Evolutionary conservation across 495 filamentous ascomycete species (phyloP), one percentile per base, ranked within the genome.

Genomic region (Penicillium fimorum): DNA sequence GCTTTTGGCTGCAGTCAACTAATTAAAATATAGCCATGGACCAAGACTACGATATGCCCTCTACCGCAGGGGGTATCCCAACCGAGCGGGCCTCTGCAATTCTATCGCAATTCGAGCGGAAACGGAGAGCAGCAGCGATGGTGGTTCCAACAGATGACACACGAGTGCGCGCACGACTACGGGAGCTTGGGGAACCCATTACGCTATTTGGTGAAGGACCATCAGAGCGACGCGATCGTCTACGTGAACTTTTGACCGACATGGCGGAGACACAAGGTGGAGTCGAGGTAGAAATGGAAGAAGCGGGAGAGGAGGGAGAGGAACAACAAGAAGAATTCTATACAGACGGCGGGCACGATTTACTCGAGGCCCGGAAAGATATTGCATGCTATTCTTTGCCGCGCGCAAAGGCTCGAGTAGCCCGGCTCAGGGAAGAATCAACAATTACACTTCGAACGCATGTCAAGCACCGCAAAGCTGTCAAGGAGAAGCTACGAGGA

Each of bases 321-420:
- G 88, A 92, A 44, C 86, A 91, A 61, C 90, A 96, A 60, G 94
- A 97, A 67, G 94, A 98, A 60, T 97, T 97, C 68, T 99, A 97
- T 67, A 96, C 93, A 1, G 82, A 87, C 48, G 94, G 95, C 0
- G 78, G 80, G 3, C 74, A 82, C 10, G 88, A 88, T 47, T 74
- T 99, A 11, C 76, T 96, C 17, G 78, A 87, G 20, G 90, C 91
- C 5, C 80, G 94, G 45, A 87, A 84, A 65, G 81, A 84, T 9
- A 96, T 99, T 53, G 95, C 94, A 7, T 76, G 81, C 17, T 97
- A 86, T 70, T 96, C 91, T 15, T 71, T 99, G 27, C 92, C 92
- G 4, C 78, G 88, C 46, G 91, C 94, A 45, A 90, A 89, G 66
- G 75, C 79, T 50, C 79, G 93, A 53, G 80, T 96, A 8, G 83